Evolutionary conservation across 2,329 filamentous ascomycete genomes (phyloP).

Genomic region (Pseudodiploospora longispora): DNA sequence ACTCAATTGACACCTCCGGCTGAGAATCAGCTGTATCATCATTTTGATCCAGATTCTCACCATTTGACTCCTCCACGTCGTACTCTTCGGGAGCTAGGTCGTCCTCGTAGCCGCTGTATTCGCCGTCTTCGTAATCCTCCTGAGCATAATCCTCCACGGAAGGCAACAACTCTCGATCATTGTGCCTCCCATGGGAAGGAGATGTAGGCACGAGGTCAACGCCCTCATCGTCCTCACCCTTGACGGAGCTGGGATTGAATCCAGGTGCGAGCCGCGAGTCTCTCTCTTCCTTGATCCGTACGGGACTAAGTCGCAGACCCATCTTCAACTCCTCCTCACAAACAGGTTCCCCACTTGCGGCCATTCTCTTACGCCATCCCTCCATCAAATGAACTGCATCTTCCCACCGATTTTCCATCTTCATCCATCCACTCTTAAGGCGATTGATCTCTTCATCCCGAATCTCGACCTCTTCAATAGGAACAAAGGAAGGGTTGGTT

Average conservation of each 20-base stretch:
- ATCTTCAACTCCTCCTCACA: constrained; percentile 60
- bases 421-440: constrained; percentile 79
- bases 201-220: constrained; percentile 16
- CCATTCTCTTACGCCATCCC: constrained; percentile 80
- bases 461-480: constrained; percentile 87
- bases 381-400: constrained; percentile 89
- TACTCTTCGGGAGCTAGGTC: constrained; percentile 35
- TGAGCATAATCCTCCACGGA: constrained; percentile 14
- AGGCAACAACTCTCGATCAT: constrained; percentile 4
- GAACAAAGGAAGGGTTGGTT: constrained; percentile 93
- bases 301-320: constrained; percentile 56
- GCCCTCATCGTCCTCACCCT: constrained; percentile 36
- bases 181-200: constrained; percentile 9
- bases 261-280: constrained; percentile 34
- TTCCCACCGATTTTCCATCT: constrained; percentile 85
- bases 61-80: constrained; percentile 34
- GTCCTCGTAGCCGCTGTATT: constrained; percentile 37
- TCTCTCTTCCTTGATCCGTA: constrained; percentile 44
- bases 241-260: constrained; percentile 36
- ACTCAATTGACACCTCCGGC: constrained; percentile 22
- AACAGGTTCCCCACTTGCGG: constrained; percentile 58
- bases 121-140: constrained; percentile 20
- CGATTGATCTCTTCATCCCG: constrained; percentile 84
- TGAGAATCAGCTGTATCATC: constrained; percentile 2
- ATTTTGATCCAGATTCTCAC: constrained; percentile 9